phyloP scores from a whole-genome alignment of 805 yeast genomes.

The Candida arabinofermentans region DNA sequence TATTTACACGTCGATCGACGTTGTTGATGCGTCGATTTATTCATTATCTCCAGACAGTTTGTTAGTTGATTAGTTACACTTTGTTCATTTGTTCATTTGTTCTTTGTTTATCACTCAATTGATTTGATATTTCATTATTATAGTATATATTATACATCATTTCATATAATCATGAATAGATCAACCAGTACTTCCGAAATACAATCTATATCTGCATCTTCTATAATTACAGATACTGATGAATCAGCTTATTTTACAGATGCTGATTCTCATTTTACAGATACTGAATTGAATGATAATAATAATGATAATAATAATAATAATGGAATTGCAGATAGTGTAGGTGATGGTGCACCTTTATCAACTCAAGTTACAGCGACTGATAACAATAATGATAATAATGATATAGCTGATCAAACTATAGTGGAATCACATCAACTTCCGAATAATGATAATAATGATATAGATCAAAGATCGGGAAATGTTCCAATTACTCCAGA shows the following conservation, averaged over 20 bases:
- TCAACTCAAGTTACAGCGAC: too few relatives aligned
- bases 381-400: too few relatives aligned
- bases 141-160: background rate
- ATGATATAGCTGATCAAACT: background rate
- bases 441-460: background rate
- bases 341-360: too few relatives aligned
- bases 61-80: background rate
- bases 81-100: too few relatives aligned
- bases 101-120: too few relatives aligned
- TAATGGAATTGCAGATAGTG: too few relatives aligned
- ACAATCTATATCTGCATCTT: slow-evolving; percentile 6
- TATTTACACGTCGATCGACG: background rate
- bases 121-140: too few relatives aligned
- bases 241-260: slow-evolving; percentile 22
- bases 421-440: background rate
- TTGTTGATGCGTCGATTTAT: too few relatives aligned
- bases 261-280: slow-evolving; percentile 21
- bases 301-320: too few relatives aligned
- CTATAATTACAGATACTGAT: slow-evolving; percentile 13
- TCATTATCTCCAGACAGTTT: too few relatives aligned
- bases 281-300: background rate
- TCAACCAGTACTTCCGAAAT: too few relatives aligned
- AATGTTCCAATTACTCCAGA: background rate
- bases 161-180: background rate
- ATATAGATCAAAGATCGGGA: background rate